phyloP scores from a whole-genome alignment of 2,329 filamentous ascomycete genomes.

The Rhexocercosporidium sp. region DNA sequence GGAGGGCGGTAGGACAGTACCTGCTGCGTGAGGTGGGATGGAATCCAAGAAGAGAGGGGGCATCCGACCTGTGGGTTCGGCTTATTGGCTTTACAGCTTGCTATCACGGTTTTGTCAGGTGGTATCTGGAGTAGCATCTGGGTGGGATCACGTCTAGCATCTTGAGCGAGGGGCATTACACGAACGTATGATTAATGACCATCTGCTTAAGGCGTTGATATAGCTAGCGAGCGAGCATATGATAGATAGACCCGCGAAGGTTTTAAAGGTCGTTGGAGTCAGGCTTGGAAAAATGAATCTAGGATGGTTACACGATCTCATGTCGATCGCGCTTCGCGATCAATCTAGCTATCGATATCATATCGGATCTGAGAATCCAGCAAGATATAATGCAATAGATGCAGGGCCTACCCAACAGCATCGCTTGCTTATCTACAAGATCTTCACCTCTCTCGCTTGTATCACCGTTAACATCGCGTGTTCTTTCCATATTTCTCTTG shows the following conservation, averaged over 20 bases:
- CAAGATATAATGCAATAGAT: neutral
- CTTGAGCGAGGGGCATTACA: neutral
- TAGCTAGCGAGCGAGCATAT: neutral
- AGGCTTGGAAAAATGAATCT: neutral
- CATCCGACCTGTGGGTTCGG: neutral
- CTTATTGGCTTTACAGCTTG: neutral
- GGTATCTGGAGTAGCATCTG: neutral
- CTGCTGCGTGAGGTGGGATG: neutral
- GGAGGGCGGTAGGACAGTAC: neutral
- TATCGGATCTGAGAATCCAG: neutral
- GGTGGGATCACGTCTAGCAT: neutral
- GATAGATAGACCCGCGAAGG: neutral
- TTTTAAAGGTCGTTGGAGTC: neutral
- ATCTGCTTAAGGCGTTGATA: neutral
- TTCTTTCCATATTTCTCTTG: too few relatives aligned
- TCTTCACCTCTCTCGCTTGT: neutral
- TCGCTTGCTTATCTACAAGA: neutral
- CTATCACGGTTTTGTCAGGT: neutral
- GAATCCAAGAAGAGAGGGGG: neutral
- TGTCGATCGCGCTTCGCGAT: neutral
- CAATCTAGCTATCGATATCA: too few relatives aligned
- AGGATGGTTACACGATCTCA: constrained; percentile 3
- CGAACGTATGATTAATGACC: neutral
- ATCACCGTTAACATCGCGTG: neutral
- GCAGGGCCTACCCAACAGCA: neutral